Conservation (phyloP, 768 basidiomycete genomes). For the Agaricus subrufescens region DNA sequence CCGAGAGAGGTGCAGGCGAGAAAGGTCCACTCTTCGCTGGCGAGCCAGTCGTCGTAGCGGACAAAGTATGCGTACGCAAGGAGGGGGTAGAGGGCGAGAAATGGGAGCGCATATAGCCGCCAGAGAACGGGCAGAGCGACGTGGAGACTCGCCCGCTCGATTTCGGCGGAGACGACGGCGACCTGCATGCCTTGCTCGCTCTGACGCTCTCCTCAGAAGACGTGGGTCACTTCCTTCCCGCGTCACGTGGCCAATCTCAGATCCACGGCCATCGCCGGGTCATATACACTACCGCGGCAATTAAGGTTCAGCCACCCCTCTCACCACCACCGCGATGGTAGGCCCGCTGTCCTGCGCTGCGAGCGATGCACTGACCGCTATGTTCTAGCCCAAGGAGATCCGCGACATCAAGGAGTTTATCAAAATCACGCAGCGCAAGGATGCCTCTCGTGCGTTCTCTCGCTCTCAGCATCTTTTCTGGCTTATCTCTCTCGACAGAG, state of each 20-base stretch:
- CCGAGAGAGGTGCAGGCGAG: conserved; percentile 83
- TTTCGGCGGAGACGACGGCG: conserved; percentile 60
- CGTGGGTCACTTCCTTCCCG: too few relatives aligned
- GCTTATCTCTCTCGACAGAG: conserved; percentile 43
- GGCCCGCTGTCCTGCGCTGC: conserved; percentile 13
- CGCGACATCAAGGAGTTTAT: conserved; percentile 98
- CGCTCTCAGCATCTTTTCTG: background rate
- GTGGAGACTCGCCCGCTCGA: conserved; percentile 62
- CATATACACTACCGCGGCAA: conserved; percentile 19
- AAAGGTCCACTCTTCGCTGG: conserved; percentile 97
- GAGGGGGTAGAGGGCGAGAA: conserved; percentile 76
- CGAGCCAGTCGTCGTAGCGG: conserved; percentile 86
- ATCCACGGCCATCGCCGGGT: conserved; percentile 12
- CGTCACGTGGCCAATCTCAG: background rate
- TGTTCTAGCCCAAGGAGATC: conserved; percentile 88
- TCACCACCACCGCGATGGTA: conserved; percentile 36
- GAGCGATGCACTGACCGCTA: conserved; percentile 7
- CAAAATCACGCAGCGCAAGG: conserved; percentile 94
- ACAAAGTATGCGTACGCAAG: conserved; percentile 89
- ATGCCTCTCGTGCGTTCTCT: conserved; percentile 80
- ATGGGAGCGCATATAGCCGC: conserved; percentile 73
- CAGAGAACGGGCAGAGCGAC: conserved; percentile 61
- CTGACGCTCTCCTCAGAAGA: background rate
- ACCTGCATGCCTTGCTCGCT: conserved; percentile 16
- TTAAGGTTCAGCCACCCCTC: conserved; percentile 33